phyloP scores from a whole-genome alignment of 2,329 filamentous ascomycete genomes.

The Aspergillus calidoustus region DNA sequence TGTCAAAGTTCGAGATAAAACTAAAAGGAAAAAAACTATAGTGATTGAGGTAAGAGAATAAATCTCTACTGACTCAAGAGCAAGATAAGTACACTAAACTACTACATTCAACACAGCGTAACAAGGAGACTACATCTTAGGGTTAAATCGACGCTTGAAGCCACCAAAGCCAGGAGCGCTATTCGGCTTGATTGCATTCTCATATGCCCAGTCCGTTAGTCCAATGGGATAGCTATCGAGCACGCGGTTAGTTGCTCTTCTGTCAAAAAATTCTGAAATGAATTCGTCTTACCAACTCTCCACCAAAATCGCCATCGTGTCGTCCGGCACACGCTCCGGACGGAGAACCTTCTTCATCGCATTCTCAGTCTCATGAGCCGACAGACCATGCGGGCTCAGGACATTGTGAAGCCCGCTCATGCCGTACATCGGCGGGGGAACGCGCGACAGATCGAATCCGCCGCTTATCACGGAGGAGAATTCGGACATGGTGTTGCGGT shows the following conservation, averaged over 20 bases:
- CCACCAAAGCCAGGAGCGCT: conserved; percentile 5
- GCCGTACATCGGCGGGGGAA: conserved; percentile 4
- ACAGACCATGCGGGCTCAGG: conserved; percentile 9
- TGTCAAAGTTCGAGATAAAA: not conserved
- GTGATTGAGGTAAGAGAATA: not conserved
- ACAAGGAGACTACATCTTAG: conserved; percentile 7
- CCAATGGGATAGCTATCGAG: conserved; percentile 8
- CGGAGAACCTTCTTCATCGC: conserved; percentile 9
- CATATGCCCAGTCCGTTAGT: conserved; percentile 13
- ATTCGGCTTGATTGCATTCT: conserved; percentile 5
- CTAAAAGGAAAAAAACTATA: not conserved
- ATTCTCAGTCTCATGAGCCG: conserved; percentile 4
- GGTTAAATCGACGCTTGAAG: conserved; percentile 10
- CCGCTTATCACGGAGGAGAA: conserved; percentile 12
- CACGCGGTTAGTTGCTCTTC: not conserved
- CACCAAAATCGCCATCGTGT: conserved; percentile 11
- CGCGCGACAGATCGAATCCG: conserved; percentile 7
- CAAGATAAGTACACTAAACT: not conserved
- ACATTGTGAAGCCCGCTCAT: conserved; percentile 11
- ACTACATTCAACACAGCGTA: not conserved
- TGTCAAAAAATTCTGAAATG: too few species aligned
- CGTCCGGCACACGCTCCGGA: conserved; percentile 10
- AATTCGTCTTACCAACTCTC: conserved; percentile 8
- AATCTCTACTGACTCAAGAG: not conserved
- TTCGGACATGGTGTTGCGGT: conserved; percentile 14